Conservation (phyloP, 108 stramenopile species). For the Schizochytrium sp. region DNA sequence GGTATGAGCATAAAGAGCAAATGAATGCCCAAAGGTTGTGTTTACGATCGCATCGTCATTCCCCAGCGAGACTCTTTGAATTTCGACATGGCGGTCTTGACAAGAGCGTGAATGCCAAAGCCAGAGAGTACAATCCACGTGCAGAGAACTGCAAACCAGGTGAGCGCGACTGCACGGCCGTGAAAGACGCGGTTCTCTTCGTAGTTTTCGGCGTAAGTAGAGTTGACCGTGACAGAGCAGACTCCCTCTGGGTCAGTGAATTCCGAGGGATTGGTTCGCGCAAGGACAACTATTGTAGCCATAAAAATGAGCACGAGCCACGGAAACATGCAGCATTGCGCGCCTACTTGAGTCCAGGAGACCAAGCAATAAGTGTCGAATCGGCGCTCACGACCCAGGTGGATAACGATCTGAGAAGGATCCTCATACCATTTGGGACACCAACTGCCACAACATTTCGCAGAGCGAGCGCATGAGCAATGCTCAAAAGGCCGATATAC, state of each 20-base stretch:
- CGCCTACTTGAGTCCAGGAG: not conserved
- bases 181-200: not conserved
- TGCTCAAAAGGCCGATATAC: not conserved
- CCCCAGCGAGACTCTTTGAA: not conserved
- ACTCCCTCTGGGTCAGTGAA: not conserved
- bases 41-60: too few species aligned
- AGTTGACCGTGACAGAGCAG: not conserved
- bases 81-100: not conserved
- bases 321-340: not conserved
- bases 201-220: too few species aligned
- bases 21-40: too few species aligned
- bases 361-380: not conserved
- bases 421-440: not conserved
- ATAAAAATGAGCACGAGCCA: not conserved
- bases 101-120: not conserved
- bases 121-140: not conserved
- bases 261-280: not conserved
- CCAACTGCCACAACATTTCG: not conserved
- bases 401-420: not conserved
- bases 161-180: not conserved
- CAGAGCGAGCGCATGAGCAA: not conserved
- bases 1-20: too few species aligned
- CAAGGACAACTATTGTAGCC: not conserved
- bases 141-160: slow-evolving; percentile 3
- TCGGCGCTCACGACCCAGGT: not conserved